Conservation (phyloP, 768 basidiomycete genomes). For the Boletus rufocinnamomeus region DNA sequence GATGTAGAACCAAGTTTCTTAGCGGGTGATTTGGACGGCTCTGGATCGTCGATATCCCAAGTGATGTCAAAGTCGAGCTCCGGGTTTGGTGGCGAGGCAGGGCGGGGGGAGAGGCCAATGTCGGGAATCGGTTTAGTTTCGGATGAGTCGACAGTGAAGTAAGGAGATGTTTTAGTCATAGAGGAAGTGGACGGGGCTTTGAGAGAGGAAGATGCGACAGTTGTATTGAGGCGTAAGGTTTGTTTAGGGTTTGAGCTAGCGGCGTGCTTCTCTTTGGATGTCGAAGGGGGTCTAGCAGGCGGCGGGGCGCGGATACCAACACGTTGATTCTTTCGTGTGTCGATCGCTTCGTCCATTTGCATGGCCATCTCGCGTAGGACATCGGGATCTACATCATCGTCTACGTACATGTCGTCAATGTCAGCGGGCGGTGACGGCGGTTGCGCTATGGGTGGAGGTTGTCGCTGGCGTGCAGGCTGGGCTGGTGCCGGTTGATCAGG, state of each 20-base stretch:
- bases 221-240: not conserved
- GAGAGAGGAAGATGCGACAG: slow-evolving; percentile 14
- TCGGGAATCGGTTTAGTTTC: slow-evolving; percentile 20
- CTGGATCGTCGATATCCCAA: slow-evolving; percentile 37
- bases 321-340: slow-evolving; percentile 4
- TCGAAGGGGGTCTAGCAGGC: not conserved
- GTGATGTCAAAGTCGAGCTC: slow-evolving; percentile 25
- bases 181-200: slow-evolving; percentile 8
- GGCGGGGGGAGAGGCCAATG: slow-evolving; percentile 35
- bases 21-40: slow-evolving; percentile 9
- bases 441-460: slow-evolving; percentile 7
- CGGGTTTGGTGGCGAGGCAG: slow-evolving; percentile 22
- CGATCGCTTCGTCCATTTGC: slow-evolving; percentile 18
- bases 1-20: slow-evolving; percentile 16
- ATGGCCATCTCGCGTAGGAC: slow-evolving; percentile 27
- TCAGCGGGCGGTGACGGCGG: slow-evolving; percentile 17
- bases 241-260: slow-evolving; percentile 3
- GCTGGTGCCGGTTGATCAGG: slow-evolving; percentile 16
- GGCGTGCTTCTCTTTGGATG: slow-evolving; percentile 5
- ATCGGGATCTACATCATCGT: slow-evolving; percentile 34
- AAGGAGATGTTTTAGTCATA: slow-evolving; percentile 15
- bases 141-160: slow-evolving; percentile 20
- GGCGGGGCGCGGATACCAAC: not conserved
- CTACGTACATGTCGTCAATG: slow-evolving; percentile 26
- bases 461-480: slow-evolving; percentile 20